Percentiles rank a stretch among this genome's conserved stretches.
phyloP scores from a whole-genome alignment of 345 rosid genomes.

The Carallia pectinifolia region DNA sequence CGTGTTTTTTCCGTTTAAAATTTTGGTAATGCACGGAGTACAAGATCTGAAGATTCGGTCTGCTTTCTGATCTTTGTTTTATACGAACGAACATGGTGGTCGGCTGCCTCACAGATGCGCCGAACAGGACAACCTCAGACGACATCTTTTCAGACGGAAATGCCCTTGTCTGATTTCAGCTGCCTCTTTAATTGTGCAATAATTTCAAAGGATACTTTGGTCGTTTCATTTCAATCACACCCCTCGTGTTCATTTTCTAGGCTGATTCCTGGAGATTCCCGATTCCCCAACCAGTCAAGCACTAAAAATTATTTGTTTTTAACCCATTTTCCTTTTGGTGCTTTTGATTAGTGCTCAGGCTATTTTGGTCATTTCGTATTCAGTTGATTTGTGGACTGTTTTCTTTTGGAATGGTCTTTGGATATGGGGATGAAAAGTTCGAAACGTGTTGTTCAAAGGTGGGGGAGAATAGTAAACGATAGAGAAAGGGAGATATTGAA shows the following conservation, averaged over 20 bases:
- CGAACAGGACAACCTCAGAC: background rate
- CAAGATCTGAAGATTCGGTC: background rate
- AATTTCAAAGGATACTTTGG: background rate
- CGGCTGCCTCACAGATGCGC: background rate
- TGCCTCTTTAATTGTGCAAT: background rate
- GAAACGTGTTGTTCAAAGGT: background rate
- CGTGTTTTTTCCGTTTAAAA: no score
- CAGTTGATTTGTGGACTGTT: background rate
- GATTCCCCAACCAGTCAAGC: no score
- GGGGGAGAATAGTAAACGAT: background rate
- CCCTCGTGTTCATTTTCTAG: no score
- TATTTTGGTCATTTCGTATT: slow-evolving; percentile 2
- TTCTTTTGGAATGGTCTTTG: background rate
- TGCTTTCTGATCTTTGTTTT: background rate
- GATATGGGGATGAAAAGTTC: background rate
- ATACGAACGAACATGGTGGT: background rate
- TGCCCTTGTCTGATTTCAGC: background rate
- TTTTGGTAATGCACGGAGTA: background rate
- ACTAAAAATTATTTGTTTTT: background rate
- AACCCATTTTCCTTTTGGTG: background rate
- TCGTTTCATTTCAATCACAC: background rate
- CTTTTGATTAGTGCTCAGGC: background rate
- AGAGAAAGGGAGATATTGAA: slow-evolving; percentile 2
- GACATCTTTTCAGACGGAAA: background rate
- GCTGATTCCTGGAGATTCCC: no score